Evolutionary conservation across 2,329 filamentous ascomycete species (phyloP).

Genomic region (Colletotrichum costaricense): DNA sequence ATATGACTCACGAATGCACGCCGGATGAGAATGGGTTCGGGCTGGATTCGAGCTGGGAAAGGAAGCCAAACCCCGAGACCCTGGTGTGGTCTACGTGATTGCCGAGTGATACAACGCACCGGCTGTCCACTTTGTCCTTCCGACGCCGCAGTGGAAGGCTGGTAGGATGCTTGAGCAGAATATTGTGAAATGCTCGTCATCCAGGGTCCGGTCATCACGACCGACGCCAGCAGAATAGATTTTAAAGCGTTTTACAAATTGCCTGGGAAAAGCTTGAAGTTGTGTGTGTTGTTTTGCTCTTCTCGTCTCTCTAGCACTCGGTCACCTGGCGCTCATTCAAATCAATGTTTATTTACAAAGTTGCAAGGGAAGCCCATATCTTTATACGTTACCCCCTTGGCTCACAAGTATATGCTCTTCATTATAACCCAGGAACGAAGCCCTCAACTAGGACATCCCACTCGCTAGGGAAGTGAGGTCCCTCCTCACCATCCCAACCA

Average conservation of each 20-base stretch:
- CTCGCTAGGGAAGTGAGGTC: slow-evolving; percentile 56
- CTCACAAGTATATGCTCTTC: neutral
- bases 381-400: neutral
- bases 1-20: slow-evolving; percentile 27
- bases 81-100: slow-evolving; percentile 29
- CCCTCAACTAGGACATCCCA: slow-evolving; percentile 63
- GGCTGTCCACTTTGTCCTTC: slow-evolving; percentile 12
- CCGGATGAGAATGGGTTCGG: slow-evolving; percentile 35
- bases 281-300: too few species aligned
- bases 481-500: slow-evolving; percentile 64
- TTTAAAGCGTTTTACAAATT: neutral
- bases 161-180: slow-evolving; percentile 58
- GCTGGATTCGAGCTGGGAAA: neutral
- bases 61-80: slow-evolving; percentile 3
- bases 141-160: slow-evolving; percentile 31
- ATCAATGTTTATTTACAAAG: neutral
- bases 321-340: neutral
- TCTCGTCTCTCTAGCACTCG: neutral
- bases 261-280: neutral
- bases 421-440: slow-evolving; percentile 45
- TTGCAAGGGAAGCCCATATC: too few species aligned
- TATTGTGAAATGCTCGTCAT: slow-evolving; percentile 70
- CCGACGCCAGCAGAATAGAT: slow-evolving; percentile 33
- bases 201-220: slow-evolving; percentile 17
- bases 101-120: slow-evolving; percentile 7